phyloP scores from a whole-genome alignment of 2,329 filamentous ascomycete genomes.

The Cryphonectria japonica region DNA sequence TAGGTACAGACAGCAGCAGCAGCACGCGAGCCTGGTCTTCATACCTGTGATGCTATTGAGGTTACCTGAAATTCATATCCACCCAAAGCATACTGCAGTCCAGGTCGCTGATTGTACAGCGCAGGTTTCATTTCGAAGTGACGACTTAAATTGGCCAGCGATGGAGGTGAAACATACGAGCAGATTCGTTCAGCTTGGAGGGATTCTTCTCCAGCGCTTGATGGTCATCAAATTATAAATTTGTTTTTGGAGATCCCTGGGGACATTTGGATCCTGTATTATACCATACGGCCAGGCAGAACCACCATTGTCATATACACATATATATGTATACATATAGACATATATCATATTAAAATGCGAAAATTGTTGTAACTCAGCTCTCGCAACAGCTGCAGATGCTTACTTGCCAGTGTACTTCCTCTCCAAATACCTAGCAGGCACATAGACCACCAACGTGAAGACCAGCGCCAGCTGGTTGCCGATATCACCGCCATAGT shows the following conservation, averaged over 20 bases:
- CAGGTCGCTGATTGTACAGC: neutral
- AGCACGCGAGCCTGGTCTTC: neutral
- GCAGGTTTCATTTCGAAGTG: neutral
- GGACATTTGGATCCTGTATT: neutral
- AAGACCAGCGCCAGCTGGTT: slow-evolving; percentile 57
- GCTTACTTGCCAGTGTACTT: slow-evolving; percentile 47
- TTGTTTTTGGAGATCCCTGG: neutral
- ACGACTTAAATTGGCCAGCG: neutral
- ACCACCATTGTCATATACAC: neutral
- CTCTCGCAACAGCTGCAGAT: no score
- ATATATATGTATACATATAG: neutral
- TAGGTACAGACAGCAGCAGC: neutral
- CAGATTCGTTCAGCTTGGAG: neutral
- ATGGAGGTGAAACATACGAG: neutral
- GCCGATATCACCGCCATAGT: slow-evolving; percentile 52
- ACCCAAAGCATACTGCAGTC: neutral
- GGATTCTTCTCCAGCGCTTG: neutral
- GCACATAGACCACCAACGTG: slow-evolving; percentile 51
- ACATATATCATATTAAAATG: neutral
- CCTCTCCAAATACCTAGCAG: slow-evolving; percentile 52
- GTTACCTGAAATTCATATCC: neutral
- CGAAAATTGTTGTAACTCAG: no score
- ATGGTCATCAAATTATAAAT: neutral
- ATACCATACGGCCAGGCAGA: neutral
- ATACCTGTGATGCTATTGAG: neutral